Base-by-base conservation (phyloP, 2,329 filamentous ascomycete species). In the Hymenoscyphus albidus region DNA sequence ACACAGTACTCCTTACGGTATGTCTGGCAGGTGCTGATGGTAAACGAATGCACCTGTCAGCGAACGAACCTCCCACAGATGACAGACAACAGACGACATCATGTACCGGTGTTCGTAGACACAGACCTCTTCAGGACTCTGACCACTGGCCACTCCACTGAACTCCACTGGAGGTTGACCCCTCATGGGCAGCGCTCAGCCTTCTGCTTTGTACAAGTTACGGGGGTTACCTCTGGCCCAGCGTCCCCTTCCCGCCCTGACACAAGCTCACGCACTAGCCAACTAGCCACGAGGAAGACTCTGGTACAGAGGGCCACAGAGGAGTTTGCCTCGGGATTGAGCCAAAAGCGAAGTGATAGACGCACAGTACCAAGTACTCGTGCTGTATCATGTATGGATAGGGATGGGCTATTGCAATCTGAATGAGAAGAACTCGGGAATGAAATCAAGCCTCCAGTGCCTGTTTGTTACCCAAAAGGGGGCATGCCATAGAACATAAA, bases 181-280 rank as follows among this genome's bases (percentile, higher is more conserved):
- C 44, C 44, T 51, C 44, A 27, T 27, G 27, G 27, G 27, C 27
- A 48, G 44, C 44, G 44, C 44, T 48, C 44, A 12, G 44, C 44
- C 44, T 51, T 51, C n/a, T 51, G 44, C 44, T 51, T 27, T 51
- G 44, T 51, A n/a, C 44, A 51, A 51, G 44, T 51, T 32, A 59
- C 31, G 38, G 32, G 31, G 35, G 56, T 18, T 51, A 51, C n/a
- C 44, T 22, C 10, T 22, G n/a, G 44, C 10, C 7, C n/a, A 51
- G 44, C 44, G 9, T 16, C 44, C 44, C 44, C 16, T 51, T 51
- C 44, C 44, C 35, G 44, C 44, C 44, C 44, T 51, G 18, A n/a
- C 44, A 51, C 44, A 51, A 51, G 44, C 44, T 51, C 18, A 4
- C 18, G 44, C 44, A 51, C 44, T n/a, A 51, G 22, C 44, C 44